These are phyloP conservation scores for Fusarium protoensiforme DNA, from an alignment of 2,329 filamentous ascomycete genomes.

Conservation along the genomic window DNA sequence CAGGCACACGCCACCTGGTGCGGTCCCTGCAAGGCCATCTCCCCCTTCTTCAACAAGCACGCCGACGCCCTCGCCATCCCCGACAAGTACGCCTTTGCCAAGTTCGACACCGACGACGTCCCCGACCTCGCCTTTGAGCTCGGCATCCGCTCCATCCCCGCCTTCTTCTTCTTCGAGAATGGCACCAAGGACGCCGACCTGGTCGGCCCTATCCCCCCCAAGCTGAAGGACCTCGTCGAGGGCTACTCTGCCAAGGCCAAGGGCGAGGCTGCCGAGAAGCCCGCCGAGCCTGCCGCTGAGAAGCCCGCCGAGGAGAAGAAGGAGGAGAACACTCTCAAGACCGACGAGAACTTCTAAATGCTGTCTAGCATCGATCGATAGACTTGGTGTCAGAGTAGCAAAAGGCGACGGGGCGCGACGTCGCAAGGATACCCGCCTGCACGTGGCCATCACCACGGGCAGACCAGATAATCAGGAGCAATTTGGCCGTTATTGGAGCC, in stretches of 20 bases:
- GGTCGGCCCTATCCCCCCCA: slow-evolving; percentile 51
- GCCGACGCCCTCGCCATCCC: slow-evolving; percentile 51
- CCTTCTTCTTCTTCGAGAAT: slow-evolving; percentile 70
- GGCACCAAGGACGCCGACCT: slow-evolving; percentile 60
- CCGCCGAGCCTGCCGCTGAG: slow-evolving; percentile 1
- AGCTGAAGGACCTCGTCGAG: slow-evolving; percentile 46
- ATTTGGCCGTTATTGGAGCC: not conserved
- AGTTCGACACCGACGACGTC: slow-evolving; percentile 68
- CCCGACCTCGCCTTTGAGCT: slow-evolving; percentile 62
- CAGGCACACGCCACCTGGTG: slow-evolving; percentile 72
- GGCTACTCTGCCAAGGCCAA: slow-evolving; percentile 41
- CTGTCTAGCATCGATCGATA: not conserved
- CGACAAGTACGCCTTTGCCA: slow-evolving; percentile 63
- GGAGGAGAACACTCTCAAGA: slow-evolving; percentile 21
- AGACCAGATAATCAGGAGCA: slow-evolving; percentile 7
- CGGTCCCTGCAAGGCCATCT: slow-evolving; percentile 69
- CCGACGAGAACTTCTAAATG: slow-evolving; percentile 35
- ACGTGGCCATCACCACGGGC: slow-evolving; percentile 14
- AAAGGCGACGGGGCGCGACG: slow-evolving; percentile 16
- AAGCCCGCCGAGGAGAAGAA: not conserved
- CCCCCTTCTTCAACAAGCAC: slow-evolving; percentile 63
- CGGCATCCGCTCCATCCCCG: slow-evolving; percentile 66
- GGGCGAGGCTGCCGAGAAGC: slow-evolving; percentile 27
- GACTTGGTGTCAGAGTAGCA: slow-evolving; percentile 5
- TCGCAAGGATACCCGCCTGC: slow-evolving; percentile 35